Evolutionary conservation across 768 basidiomycete genomes (phyloP).

Genomic region (Kondoa malvinella): DNA sequence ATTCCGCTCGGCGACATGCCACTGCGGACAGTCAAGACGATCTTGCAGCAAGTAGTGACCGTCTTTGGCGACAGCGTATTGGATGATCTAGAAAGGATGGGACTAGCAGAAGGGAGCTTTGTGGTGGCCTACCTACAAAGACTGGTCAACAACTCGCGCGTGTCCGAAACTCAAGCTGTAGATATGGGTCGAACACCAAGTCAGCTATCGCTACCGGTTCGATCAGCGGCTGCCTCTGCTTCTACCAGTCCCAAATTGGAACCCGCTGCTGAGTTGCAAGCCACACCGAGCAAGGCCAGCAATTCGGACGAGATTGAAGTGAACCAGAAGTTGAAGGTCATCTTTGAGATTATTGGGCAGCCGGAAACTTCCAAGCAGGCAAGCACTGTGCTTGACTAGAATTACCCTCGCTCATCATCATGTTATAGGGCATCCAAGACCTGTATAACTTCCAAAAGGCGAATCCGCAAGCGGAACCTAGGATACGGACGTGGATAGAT

Average conservation of each 20-base stretch:
- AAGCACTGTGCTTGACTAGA: not conserved
- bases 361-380: constrained; percentile 20
- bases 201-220: not conserved
- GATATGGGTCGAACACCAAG: not conserved
- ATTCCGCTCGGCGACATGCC: constrained; percentile 98
- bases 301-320: constrained; percentile 19
- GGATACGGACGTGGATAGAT: constrained; percentile 39
- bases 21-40: constrained; percentile 87
- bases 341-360: constrained; percentile 27
- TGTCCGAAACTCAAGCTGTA: not conserved
- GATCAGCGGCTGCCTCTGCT: not conserved
- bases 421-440: constrained; percentile 80
- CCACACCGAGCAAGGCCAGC: constrained; percentile 6
- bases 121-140: constrained; percentile 90
- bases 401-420: constrained; percentile 43
- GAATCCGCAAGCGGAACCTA: constrained; percentile 41
- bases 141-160: constrained; percentile 45
- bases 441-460: constrained; percentile 83
- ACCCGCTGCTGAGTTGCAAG: not conserved
- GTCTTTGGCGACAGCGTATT: constrained; percentile 79
- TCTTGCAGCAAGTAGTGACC: constrained; percentile 92
- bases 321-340: constrained; percentile 23
- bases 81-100: constrained; percentile 75
- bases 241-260: not conserved
- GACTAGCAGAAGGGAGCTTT: constrained; percentile 91